These are phyloP conservation scores for Bipolaris oryzae DNA, from an alignment of 2,329 filamentous ascomycete genomes.

Conservation along the genomic window DNA sequence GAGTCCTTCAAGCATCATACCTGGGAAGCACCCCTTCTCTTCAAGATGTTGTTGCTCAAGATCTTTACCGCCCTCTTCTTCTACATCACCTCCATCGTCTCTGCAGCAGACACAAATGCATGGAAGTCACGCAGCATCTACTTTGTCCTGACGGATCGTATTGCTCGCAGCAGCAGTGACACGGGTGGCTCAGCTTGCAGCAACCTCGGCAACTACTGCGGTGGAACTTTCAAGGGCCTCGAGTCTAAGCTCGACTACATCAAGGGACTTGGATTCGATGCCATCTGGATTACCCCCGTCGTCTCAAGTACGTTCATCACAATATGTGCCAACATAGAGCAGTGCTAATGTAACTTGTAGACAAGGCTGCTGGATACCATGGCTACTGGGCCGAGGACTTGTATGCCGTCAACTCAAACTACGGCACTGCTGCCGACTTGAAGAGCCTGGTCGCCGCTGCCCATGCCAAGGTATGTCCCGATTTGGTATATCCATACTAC, in stretches of 20 bases:
- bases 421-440: conserved; percentile 56
- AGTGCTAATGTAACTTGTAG: conserved; percentile 11
- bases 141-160: conserved; percentile 46
- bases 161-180: conserved; percentile 43
- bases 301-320: conserved; percentile 34
- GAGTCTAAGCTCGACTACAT: conserved; percentile 59
- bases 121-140: conserved; percentile 49
- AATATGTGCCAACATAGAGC: background rate
- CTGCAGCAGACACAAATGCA: conserved; percentile 39
- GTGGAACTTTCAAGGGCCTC: conserved; percentile 58
- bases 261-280: conserved; percentile 57
- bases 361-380: conserved; percentile 57
- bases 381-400: conserved; percentile 59
- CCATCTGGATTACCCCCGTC: conserved; percentile 55
- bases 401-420: conserved; percentile 56
- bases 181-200: conserved; percentile 39
- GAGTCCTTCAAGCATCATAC: conserved; percentile 4
- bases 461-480: conserved; percentile 52
- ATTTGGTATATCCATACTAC: background rate
- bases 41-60: conserved; percentile 28
- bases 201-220: conserved; percentile 53
- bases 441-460: conserved; percentile 54
- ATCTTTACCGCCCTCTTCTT: conserved; percentile 14
- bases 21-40: background rate
- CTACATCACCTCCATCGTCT: conserved; percentile 25